Conservation (phyloP, 1,284 basidiomycete genomes). For the Pseudozyma tsukubaensis region DNA sequence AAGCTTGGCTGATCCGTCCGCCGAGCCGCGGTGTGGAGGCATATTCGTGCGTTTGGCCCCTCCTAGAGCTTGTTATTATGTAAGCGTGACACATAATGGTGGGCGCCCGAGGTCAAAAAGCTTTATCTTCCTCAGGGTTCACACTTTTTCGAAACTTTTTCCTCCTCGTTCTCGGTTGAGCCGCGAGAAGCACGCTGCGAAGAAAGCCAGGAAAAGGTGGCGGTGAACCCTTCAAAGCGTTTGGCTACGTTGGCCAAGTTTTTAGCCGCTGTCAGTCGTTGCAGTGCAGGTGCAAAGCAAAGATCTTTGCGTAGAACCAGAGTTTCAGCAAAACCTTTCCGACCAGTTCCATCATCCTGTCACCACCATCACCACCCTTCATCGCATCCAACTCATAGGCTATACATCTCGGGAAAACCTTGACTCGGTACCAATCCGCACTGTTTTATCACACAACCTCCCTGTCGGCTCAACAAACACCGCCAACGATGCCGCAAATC, state of each 20-base stretch:
- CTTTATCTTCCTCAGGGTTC: constrained; percentile 30
- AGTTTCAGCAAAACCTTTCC: no score
- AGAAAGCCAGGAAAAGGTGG: constrained; percentile 1
- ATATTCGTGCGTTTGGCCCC: neutral
- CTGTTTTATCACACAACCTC: neutral
- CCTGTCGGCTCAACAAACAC: neutral
- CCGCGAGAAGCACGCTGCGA: neutral
- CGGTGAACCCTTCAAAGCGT: constrained; percentile 16
- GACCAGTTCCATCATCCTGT: no score
- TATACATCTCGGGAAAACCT: neutral
- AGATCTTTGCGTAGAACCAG: no score
- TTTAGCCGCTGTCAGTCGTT: neutral
- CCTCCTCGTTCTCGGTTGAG: neutral
- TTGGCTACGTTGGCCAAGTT: neutral
- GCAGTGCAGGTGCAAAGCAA: neutral
- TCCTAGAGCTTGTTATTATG: neutral
- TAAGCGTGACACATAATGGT: constrained; percentile 17
- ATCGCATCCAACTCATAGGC: neutral
- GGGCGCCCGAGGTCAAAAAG: neutral
- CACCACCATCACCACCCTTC: neutral
- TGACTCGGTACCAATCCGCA: neutral
- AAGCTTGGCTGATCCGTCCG: constrained; percentile 3
- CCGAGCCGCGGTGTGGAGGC: constrained; percentile 25
- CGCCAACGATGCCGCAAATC: constrained; percentile 12
- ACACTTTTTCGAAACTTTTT: constrained; percentile 30